phyloP scores from a whole-genome alignment of 2,329 filamentous ascomycete species.

The Aspergillus novofumigatus region DNA sequence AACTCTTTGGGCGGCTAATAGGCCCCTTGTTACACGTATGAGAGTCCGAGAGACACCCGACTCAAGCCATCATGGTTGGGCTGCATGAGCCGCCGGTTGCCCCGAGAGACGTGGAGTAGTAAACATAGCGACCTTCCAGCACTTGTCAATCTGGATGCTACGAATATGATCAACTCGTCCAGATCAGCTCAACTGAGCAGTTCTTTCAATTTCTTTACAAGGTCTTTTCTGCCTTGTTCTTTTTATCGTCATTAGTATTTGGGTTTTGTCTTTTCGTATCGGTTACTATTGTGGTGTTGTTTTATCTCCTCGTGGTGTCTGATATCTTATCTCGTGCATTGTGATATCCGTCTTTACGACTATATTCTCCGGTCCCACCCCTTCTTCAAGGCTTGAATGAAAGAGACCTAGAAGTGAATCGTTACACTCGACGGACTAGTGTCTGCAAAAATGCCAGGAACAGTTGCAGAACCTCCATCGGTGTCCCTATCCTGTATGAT shows the following conservation, averaged over 20 bases:
- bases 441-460: conserved; percentile 53
- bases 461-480: conserved; percentile 58
- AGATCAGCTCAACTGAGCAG: conserved; percentile 16
- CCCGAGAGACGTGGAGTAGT: conserved; percentile 25
- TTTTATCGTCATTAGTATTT: conserved; percentile 5
- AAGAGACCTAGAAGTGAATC: conserved; percentile 37
- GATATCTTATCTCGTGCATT: not conserved
- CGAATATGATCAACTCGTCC: conserved; percentile 18
- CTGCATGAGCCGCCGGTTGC: conserved; percentile 18
- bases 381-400: conserved; percentile 20
- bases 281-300: not conserved
- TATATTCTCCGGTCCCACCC: conserved; percentile 5
- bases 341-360: conserved; percentile 4
- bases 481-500: conserved; percentile 64
- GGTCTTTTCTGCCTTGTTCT: conserved; percentile 1
- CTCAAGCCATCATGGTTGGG: conserved; percentile 1
- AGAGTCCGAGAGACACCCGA: not conserved
- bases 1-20: not conserved
- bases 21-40: not conserved
- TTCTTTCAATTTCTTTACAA: conserved; percentile 5
- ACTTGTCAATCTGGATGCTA: conserved; percentile 13
- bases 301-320: not conserved
- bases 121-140: conserved; percentile 18
- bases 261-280: not conserved
- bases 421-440: conserved; percentile 13